Base-by-base conservation (phyloP, 257 asterid species). In the Solanum appendiculatum region DNA sequence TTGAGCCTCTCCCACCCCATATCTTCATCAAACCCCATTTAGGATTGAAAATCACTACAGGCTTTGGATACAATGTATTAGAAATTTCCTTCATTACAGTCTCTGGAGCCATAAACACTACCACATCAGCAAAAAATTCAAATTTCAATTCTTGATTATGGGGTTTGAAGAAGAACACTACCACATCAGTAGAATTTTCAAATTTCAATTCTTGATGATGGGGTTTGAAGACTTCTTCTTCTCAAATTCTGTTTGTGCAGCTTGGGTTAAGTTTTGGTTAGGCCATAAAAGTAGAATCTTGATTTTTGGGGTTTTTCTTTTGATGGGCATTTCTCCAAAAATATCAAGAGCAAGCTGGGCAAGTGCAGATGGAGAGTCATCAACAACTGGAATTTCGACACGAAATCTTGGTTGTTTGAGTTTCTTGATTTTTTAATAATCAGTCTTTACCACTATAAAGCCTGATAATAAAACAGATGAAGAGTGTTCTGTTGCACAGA, bases 11-110 rank as follows among this genome's bases (percentile, higher is more conserved):
- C n/a, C n/a, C n/a, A n/a, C n/a, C n/a, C n/a, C n/a, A n/a, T n/a
- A n/a, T n/a, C n/a, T n/a, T n/a, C 98, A 78, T 96, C 97, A 91
- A 95, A 46, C 92, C 87, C 98, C 98, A 96, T 73, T n/a, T 91
- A 40, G 98, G 98, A 82, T 97, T 97, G 90, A 97, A 95, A 63
- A 97, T 89, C 88, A 95, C 97, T 80, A 88, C 93, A 9, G 98
- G 98, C 86, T 88, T 94, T 1, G 98, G 98, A 85, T 90, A 88
- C 85, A 94, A 84, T 39, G 90, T 80, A 37, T 93, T 97, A 23
- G 92, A 70, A 86, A 93, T 89, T 1, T 86, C 86, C 93, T 93
- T 90, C 88, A 97, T 83, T 60, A 83, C 89, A 84, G 80, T 93
- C 89, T 92, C 94, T 0, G 95, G 93, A 12, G 94, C 93, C 89